Evolutionary conservation across 768 basidiomycete species (phyloP).

Genomic region (Serendipita vermifera): DNA sequence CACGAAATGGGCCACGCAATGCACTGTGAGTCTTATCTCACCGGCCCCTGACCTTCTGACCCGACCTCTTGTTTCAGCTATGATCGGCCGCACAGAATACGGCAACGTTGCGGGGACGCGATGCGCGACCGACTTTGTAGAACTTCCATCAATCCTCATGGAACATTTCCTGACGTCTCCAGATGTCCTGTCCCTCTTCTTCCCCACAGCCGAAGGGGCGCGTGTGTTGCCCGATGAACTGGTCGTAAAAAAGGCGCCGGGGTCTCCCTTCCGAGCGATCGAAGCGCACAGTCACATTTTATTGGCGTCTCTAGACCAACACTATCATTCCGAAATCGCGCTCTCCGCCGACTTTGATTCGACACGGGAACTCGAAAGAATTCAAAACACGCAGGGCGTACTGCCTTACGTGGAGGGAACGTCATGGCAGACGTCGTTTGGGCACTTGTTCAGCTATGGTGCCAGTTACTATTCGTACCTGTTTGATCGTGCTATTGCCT

Average conservation of each 20-base stretch:
- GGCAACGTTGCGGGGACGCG: conserved; percentile 97
- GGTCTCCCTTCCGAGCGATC: conserved; percentile 38
- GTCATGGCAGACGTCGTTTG: conserved; percentile 91
- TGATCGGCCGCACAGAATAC: conserved; percentile 95
- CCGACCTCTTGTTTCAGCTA: conserved; percentile 41
- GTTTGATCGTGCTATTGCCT: conserved; percentile 92
- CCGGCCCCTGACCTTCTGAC: neutral
- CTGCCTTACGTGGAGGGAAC: conserved; percentile 77
- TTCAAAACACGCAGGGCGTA: conserved; percentile 58
- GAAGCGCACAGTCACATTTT: conserved; percentile 88
- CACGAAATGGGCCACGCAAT: conserved; percentile 99
- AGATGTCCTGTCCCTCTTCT: conserved; percentile 64
- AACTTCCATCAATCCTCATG: conserved; percentile 96
- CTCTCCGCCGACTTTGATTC: conserved; percentile 53
- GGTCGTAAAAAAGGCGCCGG: conserved; percentile 36
- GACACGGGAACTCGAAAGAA: conserved; percentile 45
- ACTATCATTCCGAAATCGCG: conserved; percentile 66
- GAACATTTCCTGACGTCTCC: conserved; percentile 90
- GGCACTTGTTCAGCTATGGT: conserved; percentile 90
- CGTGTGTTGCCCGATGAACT: conserved; percentile 10
- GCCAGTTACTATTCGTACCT: conserved; percentile 97
- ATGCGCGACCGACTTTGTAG: conserved; percentile 96
- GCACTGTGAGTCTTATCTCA: conserved; percentile 64
- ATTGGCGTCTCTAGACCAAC: conserved; percentile 77
- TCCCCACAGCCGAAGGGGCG: conserved; percentile 2